A percentile compares a stretch with the other conserved stretches of the same genome.
These are phyloP conservation scores for Pichia sp. DNA, from an alignment of 1,139 yeast species.

Conservation along the genomic window DNA sequence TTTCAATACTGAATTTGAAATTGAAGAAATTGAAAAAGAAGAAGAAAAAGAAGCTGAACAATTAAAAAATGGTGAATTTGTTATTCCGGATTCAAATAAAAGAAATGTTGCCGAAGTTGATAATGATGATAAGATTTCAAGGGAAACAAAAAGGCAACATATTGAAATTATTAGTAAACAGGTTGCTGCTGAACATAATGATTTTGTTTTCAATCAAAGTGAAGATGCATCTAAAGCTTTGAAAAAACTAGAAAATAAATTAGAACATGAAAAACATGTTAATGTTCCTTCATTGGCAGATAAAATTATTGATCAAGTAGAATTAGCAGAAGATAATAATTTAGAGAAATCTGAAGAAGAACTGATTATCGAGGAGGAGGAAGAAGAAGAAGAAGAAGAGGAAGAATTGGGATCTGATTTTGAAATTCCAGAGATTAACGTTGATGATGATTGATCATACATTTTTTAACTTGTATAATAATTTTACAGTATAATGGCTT, in stretches of 20 bases:
- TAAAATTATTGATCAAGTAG: neutral
- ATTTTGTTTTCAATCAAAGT: conserved; percentile 16
- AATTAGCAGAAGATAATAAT: conserved; percentile 2
- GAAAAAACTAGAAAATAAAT: conserved; percentile 5
- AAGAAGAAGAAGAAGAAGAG: conserved; percentile 15
- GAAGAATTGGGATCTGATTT: conserved; percentile 29
- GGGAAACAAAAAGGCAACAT: conserved; percentile 5
- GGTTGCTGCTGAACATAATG: conserved; percentile 6
- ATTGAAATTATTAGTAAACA: conserved; percentile 8
- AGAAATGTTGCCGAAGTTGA: conserved; percentile 8
- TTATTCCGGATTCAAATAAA: conserved; percentile 1
- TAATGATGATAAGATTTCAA: neutral
- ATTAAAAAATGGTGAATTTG: conserved; percentile 1
- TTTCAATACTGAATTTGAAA: conserved; percentile 16
- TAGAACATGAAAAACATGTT: conserved; percentile 3
- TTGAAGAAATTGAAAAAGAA: conserved; percentile 9
- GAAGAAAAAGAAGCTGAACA: conserved; percentile 8
- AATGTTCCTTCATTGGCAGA: neutral
- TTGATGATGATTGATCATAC: conserved; percentile 22
- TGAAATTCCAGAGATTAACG: conserved; percentile 31
- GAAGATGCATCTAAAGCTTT: conserved; percentile 5
- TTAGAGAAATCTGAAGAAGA: neutral
- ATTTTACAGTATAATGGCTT: neutral
- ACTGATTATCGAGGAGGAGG: neutral
- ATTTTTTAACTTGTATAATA: neutral